These are phyloP conservation scores for Kodamaea kaohsiungensis DNA, from an alignment of 805 yeast genomes.

Conservation along the genomic window DNA sequence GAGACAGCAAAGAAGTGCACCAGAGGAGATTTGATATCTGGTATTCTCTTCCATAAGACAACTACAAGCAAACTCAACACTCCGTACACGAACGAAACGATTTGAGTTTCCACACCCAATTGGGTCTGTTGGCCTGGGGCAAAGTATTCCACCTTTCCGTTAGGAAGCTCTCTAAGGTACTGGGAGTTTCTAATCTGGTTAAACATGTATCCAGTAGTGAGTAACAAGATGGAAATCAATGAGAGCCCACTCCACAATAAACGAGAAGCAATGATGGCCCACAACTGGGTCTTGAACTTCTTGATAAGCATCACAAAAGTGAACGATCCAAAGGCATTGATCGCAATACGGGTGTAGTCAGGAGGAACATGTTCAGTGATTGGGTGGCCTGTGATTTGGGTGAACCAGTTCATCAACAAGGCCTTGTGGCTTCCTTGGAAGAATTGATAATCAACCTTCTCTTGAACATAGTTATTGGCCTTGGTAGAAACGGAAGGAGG, in stretches of 20 bases:
- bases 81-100: conserved; percentile 74
- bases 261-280: conserved; percentile 47
- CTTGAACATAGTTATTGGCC: conserved; percentile 27
- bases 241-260: conserved; percentile 73
- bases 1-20: conserved; percentile 52
- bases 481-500: conserved; percentile 46
- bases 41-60: conserved; percentile 57
- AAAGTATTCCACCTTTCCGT: conserved; percentile 41
- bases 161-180: conserved; percentile 50
- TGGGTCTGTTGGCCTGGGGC: conserved; percentile 71
- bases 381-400: conserved; percentile 30
- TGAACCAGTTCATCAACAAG: conserved; percentile 39
- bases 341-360: conserved; percentile 40
- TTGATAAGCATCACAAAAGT: conserved; percentile 26
- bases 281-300: conserved; percentile 33
- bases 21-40: conserved; percentile 44
- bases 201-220: conserved; percentile 91
- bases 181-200: conserved; percentile 77
- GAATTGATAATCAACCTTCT: conserved; percentile 46
- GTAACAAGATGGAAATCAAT: conserved; percentile 63
- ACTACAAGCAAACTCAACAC: conserved; percentile 60
- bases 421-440: conserved; percentile 44
- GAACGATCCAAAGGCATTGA: conserved; percentile 38
- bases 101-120: conserved; percentile 86
- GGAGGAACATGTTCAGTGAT: conserved; percentile 42